These are phyloP conservation scores for Phytomonas francai DNA, from an alignment of 208 protist species.

Conservation along the genomic window DNA sequence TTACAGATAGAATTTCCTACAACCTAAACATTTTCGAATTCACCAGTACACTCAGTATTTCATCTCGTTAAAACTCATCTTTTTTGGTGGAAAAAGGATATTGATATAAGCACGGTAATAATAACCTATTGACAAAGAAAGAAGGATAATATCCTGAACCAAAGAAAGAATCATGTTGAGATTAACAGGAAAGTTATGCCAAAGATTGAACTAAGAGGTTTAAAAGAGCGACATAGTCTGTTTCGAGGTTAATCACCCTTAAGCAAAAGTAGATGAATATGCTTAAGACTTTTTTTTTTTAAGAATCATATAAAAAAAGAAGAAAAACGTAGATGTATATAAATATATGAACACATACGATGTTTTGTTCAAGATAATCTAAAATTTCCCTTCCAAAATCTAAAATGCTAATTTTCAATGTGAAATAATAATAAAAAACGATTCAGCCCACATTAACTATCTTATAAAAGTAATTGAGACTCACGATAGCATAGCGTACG, in stretches of 20 bases:
- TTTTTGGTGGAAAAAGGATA: neutral
- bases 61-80: neutral
- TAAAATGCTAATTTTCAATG: neutral
- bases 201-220: neutral
- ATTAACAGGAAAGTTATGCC: constrained; percentile 6
- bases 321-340: neutral
- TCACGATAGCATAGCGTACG: neutral
- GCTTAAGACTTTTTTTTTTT: neutral
- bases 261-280: neutral
- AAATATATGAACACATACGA: no score
- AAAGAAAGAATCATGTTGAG: constrained; percentile 7
- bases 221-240: neutral
- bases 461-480: neutral
- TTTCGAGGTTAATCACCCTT: neutral
- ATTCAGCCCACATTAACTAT: neutral
- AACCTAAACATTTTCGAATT: neutral
- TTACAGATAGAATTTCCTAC: neutral
- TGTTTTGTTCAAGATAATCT: neutral
- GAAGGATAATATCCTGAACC: neutral
- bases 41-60: neutral
- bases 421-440: neutral
- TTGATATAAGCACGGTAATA: neutral
- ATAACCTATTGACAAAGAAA: neutral
- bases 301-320: neutral
- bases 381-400: neutral